Evolutionary conservation across 1,284 basidiomycete genomes (phyloP).

Genomic region (Apiotrichum gracile): DNA sequence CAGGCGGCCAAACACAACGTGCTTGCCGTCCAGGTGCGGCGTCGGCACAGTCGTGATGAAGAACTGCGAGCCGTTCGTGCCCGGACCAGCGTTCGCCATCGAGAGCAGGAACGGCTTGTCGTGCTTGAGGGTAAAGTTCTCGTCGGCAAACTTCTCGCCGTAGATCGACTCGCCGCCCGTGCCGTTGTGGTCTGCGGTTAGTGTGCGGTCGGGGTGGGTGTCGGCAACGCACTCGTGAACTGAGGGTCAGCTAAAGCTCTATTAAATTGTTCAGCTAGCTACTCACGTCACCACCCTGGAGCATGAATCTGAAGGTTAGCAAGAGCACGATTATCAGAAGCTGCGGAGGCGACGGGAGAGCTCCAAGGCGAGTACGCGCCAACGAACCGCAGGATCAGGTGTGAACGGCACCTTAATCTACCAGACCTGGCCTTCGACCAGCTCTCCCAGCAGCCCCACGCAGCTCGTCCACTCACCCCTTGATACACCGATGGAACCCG

Average conservation of each 20-base stretch:
- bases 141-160: constrained; percentile 68
- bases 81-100: constrained; percentile 74
- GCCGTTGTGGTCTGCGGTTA: constrained; percentile 71
- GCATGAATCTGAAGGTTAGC: constrained; percentile 57
- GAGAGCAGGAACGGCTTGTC: constrained; percentile 74
- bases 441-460: too few relatives aligned
- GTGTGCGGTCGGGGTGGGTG: too few relatives aligned
- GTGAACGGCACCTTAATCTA: neutral
- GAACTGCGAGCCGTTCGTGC: constrained; percentile 62
- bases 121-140: constrained; percentile 79
- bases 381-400: neutral
- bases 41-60: constrained; percentile 50
- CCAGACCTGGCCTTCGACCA: neutral
- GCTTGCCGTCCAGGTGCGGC: constrained; percentile 58
- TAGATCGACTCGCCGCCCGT: constrained; percentile 93
- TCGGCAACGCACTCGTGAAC: too few relatives aligned
- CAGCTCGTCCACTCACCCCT: constrained; percentile 40
- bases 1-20: constrained; percentile 77
- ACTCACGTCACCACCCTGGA: constrained; percentile 51
- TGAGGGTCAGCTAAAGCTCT: too few relatives aligned
- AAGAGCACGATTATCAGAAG: neutral
- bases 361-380: too few relatives aligned
- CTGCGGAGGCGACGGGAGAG: neutral
- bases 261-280: too few relatives aligned
- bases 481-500: constrained; percentile 72